Evolutionary conservation across 768 basidiomycete genomes (phyloP).

Genomic region (Leccinellum luteum): DNA sequence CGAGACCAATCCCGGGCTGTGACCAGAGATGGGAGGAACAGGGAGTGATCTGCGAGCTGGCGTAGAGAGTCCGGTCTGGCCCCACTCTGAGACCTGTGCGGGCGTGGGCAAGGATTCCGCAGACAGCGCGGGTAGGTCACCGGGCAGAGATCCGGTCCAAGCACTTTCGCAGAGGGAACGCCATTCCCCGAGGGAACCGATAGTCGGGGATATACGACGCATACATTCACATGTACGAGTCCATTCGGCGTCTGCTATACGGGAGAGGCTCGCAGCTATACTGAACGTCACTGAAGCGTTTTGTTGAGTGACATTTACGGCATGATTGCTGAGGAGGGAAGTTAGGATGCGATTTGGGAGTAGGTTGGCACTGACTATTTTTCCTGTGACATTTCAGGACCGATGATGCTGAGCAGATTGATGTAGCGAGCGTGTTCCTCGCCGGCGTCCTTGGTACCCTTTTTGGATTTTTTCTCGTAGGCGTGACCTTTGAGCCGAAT

Average conservation of each 20-base stretch:
- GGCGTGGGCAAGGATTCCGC: conserved; percentile 2
- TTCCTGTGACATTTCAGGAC: conserved; percentile 76
- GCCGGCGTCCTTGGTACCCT: conserved; percentile 57
- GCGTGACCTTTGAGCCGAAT: conserved; percentile 46
- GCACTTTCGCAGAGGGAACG: conserved; percentile 72
- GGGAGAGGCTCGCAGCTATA: conserved; percentile 62
- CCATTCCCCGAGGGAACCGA: conserved; percentile 75
- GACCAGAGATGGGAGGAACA: conserved; percentile 13
- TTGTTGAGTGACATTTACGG: conserved; percentile 56
- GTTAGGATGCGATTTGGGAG: conserved; percentile 32
- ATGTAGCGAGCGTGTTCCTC: conserved; percentile 82
- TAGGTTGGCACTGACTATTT: conserved; percentile 67
- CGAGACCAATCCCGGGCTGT: conserved; percentile 13
- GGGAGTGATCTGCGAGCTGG: conserved; percentile 22
- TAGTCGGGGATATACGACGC: conserved; percentile 59
- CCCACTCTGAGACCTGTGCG: conserved; percentile 27
- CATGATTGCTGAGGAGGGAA: conserved; percentile 60
- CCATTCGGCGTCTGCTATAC: conserved; percentile 83
- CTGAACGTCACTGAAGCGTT: conserved; percentile 57
- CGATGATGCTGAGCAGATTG: conserved; percentile 64
- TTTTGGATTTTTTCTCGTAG: conserved; percentile 82
- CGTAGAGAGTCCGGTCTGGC: conserved; percentile 20
- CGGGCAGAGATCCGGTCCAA: conserved; percentile 50
- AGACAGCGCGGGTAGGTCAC: conserved; percentile 25
- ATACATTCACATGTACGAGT: conserved; percentile 67